Evolutionary conservation across 495 filamentous ascomycete genomes (phyloP), one percentile per base, ranked within the genome.

Genomic region (Aspergillus conjunctus): DNA sequence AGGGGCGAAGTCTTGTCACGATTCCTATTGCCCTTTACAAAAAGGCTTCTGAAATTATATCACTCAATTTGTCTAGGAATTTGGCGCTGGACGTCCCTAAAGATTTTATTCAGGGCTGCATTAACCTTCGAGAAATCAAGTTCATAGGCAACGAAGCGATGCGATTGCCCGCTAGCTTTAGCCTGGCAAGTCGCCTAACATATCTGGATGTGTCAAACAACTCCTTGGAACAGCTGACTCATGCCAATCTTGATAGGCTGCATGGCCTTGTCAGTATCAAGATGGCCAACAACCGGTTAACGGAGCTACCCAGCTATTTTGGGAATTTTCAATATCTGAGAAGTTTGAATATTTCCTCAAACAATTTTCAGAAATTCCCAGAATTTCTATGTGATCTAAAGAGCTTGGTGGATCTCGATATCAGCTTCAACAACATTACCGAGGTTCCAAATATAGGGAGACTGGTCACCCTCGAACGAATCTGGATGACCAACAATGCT

Each of bases 161-260:
- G 70, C 85, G 86, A 63, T 75, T 98, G n/a, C 94, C 94, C 2
- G 77, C 85, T 7, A 97, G 94, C 66, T 84, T 99, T 51, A 84
- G 90, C 64, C 79, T 91, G 58, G 95, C 95, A 21, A 88, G 79
- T 61, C 85, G 86, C 51, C 77, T 99, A 62, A 96, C 91, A 0
- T 89, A 90, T 65, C 82, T 99, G 54, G 95, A 99, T 71, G 85
- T 97, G 7, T 97, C 93, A 0, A 98, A 97, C 66, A 99, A 99
- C 67, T 83, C 88, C 50, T 75, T 99, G 11, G 91, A 96, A 62
- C 82, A 93, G 62, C 75, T 99, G 15, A 91, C 94, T 30, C 86
- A 93, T 66, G 90, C 91, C 14, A 85, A 90, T 32, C 82, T 99
- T 21, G 79, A 87, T 59, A 82, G 81, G 49, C 73, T 92, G 37